A percentile compares a stretch with the other conserved stretches of the same genome.
These are phyloP conservation scores for cucumber (Cucumis sativus) DNA, from an alignment of 306 rosid species.

Conservation along the genomic window Cucumber_9930_V3 NC_026655.2:24935001-24935500, in stretches of 20 bases:
- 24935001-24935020: slow-evolving; percentile 40
- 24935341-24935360: slow-evolving; percentile 54
- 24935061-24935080: slow-evolving; percentile 45
- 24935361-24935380: slow-evolving; percentile 57
- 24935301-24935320: slow-evolving; percentile 56
- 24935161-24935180: slow-evolving; percentile 58
- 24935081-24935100: slow-evolving; percentile 38
- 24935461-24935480: slow-evolving; percentile 38
- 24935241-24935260: slow-evolving; percentile 64
- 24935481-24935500: slow-evolving; percentile 75
- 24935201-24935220: slow-evolving; percentile 37
- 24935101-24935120: slow-evolving; percentile 44
- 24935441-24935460: slow-evolving; percentile 15
- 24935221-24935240: slow-evolving; percentile 90
- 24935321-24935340: slow-evolving; percentile 46
- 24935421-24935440: slow-evolving; percentile 39
- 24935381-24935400: slow-evolving; percentile 28
- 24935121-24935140: slow-evolving; percentile 73
- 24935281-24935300: slow-evolving; percentile 37
- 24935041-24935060: slow-evolving; percentile 36
- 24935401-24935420: slow-evolving; percentile 37
- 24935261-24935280: slow-evolving; percentile 49
- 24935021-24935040: slow-evolving; percentile 64
- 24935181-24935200: slow-evolving; percentile 35
- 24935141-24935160: slow-evolving; percentile 63